Evolutionary conservation across 495 filamentous ascomycete species (phyloP), one percentile per base, ranked within the genome.

Genomic region (Paragyromitra xinjiangensis): DNA sequence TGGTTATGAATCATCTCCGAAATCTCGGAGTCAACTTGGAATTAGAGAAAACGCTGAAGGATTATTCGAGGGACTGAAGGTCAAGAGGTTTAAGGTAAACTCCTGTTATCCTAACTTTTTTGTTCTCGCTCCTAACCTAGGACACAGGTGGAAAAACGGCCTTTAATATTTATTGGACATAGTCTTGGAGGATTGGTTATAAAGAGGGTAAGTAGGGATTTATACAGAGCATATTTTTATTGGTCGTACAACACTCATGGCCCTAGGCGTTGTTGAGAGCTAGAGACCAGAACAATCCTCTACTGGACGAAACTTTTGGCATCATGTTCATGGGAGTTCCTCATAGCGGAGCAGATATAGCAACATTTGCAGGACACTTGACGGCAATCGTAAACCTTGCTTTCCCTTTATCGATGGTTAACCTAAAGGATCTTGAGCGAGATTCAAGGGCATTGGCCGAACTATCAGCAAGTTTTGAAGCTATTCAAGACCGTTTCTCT

Each of bases 1-100:
- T 58, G 82, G 81, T 7, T 82, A 84, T 42, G 63, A 82, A 22
- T 69, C 65, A 7, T 24, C 42, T 50, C 62, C 2, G 16, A 34
- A 11, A 7, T 65, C 62, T 16, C 11, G 62, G 4, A 65, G 7
- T n/a, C n/a, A 45, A 16, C 62, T 65, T 65, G 62, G 62, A 24
- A 48, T 65, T 2, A 34, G 42, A 39, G 62, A 65, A 65, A 65
- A 65, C 14, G 62, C 19, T 3, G 62, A 65, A 65, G 62, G 62
- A 8, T 65, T 65, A 16, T 45, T 65, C 6, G 62, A 65, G 19
- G 62, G 62, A 11, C 62, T 64, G 24, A 64, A 64, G n/a, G 16
- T 45, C 8, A 64, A 64, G 19, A 45, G 62, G 40, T 48, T 11
- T 64, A 39, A 39, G 62, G 62, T 64, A 48, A 7, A 40, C 22